These are phyloP conservation scores for Amanita phalloides DNA, from an alignment of 768 basidiomycete species.

Conservation along the genomic window DNA sequence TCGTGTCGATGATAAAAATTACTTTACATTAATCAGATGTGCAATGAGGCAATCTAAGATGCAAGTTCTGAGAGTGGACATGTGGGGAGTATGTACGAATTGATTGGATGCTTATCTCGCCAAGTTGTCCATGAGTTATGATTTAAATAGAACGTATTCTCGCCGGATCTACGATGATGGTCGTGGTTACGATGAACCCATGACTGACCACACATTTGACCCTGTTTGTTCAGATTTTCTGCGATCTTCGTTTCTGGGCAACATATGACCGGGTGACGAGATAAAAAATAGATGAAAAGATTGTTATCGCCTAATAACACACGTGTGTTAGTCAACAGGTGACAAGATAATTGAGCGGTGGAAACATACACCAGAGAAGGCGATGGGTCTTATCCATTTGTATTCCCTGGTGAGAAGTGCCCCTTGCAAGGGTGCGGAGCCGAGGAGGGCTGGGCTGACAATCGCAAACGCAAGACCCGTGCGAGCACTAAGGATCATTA, in stretches of 20 bases:
- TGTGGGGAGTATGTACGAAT: neutral
- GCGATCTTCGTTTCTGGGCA: neutral
- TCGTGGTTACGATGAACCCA: neutral
- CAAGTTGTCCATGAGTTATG: neutral
- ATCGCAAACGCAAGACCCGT: constrained; percentile 24
- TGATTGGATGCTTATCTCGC: neutral
- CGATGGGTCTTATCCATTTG: constrained; percentile 22
- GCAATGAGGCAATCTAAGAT: neutral
- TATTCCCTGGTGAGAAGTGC: constrained; percentile 20
- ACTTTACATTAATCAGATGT: neutral
- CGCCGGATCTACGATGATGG: too few relatives aligned
- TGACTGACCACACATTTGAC: too few relatives aligned
- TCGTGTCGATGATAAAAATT: neutral
- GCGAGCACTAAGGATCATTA: constrained; percentile 19
- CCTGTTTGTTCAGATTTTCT: neutral
- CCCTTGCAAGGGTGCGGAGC: constrained; percentile 24
- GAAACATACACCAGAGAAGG: constrained; percentile 22
- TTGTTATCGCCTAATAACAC: neutral
- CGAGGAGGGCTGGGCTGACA: constrained; percentile 21
- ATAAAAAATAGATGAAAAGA: neutral
- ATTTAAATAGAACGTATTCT: too few relatives aligned
- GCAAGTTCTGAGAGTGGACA: neutral
- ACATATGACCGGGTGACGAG: neutral
- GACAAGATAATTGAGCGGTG: neutral
- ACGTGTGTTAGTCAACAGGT: neutral